Conservation (phyloP, 148 eudicot species). For the Euryodendron excelsum region DNA sequence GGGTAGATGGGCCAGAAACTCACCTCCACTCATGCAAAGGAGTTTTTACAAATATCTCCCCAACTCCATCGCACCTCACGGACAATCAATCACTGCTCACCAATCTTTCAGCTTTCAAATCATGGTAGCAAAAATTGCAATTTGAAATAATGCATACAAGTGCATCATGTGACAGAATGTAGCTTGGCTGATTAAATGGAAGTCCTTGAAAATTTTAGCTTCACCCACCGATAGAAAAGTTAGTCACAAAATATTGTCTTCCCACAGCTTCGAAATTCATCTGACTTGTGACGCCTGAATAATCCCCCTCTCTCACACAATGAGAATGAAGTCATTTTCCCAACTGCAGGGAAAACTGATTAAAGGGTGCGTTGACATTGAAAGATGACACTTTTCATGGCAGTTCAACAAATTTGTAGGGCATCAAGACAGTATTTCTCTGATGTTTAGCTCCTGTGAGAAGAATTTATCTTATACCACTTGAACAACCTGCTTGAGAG, state of each 20-base stretch:
- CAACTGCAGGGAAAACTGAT: too few species aligned
- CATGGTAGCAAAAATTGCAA: neutral
- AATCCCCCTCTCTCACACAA: too few species aligned
- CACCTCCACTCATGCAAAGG: neutral
- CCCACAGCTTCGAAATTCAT: neutral
- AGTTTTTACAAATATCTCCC: neutral
- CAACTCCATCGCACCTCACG: neutral
- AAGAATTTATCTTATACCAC: neutral
- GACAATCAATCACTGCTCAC: neutral
- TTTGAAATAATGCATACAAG: neutral
- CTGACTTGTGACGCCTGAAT: neutral
- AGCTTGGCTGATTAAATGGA: neutral
- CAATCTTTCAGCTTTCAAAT: neutral
- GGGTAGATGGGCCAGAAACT: neutral
- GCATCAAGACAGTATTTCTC: neutral
- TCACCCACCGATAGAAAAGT: neutral
- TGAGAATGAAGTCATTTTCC: too few species aligned
- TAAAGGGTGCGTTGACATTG: neutral
- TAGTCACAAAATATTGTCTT: neutral
- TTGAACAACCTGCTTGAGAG: constrained; percentile 54
- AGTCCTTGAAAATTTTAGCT: neutral
- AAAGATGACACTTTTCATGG: neutral
- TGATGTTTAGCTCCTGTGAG: neutral
- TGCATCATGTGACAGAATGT: neutral
- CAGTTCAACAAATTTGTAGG: neutral